Conservation (phyloP, 805 yeast species). For the Sugiyamaella boreocaroliniensis region DNA sequence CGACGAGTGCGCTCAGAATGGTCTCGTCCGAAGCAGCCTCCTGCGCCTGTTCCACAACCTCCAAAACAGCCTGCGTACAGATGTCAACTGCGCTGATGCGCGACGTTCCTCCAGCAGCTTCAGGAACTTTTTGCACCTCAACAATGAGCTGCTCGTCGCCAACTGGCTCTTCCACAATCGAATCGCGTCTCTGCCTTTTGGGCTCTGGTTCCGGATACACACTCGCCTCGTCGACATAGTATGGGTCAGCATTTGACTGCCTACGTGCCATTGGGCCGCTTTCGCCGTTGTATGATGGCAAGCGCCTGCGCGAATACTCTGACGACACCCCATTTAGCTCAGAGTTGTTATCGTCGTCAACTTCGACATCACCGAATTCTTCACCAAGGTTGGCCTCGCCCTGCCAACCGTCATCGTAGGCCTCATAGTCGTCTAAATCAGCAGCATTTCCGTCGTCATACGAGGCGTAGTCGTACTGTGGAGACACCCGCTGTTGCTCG, state of each 20-base stretch:
- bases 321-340: background rate
- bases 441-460: background rate
- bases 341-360: background rate
- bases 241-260: background rate
- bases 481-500: background rate
- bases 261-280: background rate
- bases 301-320: background rate
- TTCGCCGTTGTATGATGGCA: background rate
- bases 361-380: background rate
- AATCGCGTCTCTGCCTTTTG: background rate
- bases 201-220: background rate
- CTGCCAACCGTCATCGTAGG: background rate
- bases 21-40: constrained; percentile 5
- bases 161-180: background rate
- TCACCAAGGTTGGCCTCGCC: background rate
- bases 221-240: background rate
- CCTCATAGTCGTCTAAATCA: constrained; percentile 1
- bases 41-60: constrained; percentile 4
- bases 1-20: constrained; percentile 1
- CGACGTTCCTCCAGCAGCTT: constrained; percentile 13
- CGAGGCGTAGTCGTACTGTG: background rate
- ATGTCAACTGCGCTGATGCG: constrained; percentile 18
- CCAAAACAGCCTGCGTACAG: constrained; percentile 9
- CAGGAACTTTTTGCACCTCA: constrained; percentile 16
- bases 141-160: background rate